Evolutionary conservation across 1,139 yeast species (phyloP).

Genomic region (Sugiyamaella neomexicana): DNA sequence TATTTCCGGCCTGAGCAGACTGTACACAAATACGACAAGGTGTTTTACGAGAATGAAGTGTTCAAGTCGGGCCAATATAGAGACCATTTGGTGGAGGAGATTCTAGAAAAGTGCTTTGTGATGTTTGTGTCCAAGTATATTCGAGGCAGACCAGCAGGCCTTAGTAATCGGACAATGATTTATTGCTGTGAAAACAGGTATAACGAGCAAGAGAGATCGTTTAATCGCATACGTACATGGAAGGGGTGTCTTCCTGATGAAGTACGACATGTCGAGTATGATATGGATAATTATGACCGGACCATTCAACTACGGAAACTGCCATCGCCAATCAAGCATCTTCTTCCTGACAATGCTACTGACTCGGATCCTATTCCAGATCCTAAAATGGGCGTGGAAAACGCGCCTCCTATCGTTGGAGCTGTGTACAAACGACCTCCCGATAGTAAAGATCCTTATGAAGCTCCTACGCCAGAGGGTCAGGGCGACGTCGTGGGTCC

Average conservation of each 20-base stretch:
- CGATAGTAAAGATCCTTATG: constrained; percentile 68
- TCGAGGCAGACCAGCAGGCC: constrained; percentile 87
- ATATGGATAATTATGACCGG: constrained; percentile 55
- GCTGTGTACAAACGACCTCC: constrained; percentile 80
- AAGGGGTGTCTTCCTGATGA: constrained; percentile 98
- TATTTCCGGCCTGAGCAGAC: constrained; percentile 97
- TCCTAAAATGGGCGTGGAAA: constrained; percentile 74
- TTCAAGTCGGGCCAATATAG: constrained; percentile 96
- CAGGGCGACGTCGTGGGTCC: constrained; percentile 24
- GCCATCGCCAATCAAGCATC: constrained; percentile 79
- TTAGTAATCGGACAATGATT: constrained; percentile 57
- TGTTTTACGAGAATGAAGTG: constrained; percentile 90
- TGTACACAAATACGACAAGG: constrained; percentile 84
- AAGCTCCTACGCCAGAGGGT: constrained; percentile 54
- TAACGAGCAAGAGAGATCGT: constrained; percentile 84
- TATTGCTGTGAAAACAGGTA: constrained; percentile 94
- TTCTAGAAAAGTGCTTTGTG: constrained; percentile 91
- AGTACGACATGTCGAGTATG: constrained; percentile 77
- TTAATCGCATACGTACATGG: constrained; percentile 96
- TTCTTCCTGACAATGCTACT: constrained; percentile 72
- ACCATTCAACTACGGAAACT: constrained; percentile 60
- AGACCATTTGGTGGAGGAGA: constrained; percentile 85
- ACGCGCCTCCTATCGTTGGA: constrained; percentile 92
- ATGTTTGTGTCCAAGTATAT: constrained; percentile 92
- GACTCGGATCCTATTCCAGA: constrained; percentile 76